Evolutionary conservation across 148 eudicot genomes (phyloP).

Genomic region (Rhododendron molle): DNA sequence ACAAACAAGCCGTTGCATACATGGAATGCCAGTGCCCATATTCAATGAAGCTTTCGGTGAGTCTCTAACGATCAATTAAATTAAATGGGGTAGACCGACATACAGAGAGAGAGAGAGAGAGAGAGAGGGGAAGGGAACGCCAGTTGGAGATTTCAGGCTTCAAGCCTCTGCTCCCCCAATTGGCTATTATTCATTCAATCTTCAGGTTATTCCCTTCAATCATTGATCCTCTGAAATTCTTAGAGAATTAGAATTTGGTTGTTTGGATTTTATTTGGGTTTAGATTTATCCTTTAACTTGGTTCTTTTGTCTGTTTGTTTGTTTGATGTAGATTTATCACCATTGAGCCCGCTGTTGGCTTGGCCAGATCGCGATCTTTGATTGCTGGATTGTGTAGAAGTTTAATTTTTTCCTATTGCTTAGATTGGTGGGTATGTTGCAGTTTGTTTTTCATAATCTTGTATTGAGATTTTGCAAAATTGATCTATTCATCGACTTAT

Average conservation of each 20-base stretch:
- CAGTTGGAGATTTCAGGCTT: slow-evolving; percentile 11
- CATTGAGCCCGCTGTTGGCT: not conserved
- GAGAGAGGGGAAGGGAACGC: not conserved
- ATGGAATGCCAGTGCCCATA: not conserved
- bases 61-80: not conserved
- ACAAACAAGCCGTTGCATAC: not conserved
- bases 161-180: slow-evolving; percentile 7
- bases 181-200: not conserved
- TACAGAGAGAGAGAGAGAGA: not conserved
- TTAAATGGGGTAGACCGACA: not conserved
- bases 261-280: not conserved
- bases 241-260: not conserved
- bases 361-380: slow-evolving; percentile 23
- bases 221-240: not conserved
- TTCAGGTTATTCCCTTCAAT: not conserved
- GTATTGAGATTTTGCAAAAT: not conserved
- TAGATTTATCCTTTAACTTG: not conserved
- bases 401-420: not conserved
- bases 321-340: not conserved
- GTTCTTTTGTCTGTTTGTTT: not conserved
- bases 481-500: not conserved
- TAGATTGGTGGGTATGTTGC: slow-evolving; percentile 15
- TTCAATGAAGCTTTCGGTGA: not conserved
- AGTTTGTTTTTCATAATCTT: slow-evolving; percentile 1
- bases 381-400: not conserved